Evolutionary conservation across 108 stramenopile species (phyloP).

Genomic region (Cyclostephanos tholiformis): DNA sequence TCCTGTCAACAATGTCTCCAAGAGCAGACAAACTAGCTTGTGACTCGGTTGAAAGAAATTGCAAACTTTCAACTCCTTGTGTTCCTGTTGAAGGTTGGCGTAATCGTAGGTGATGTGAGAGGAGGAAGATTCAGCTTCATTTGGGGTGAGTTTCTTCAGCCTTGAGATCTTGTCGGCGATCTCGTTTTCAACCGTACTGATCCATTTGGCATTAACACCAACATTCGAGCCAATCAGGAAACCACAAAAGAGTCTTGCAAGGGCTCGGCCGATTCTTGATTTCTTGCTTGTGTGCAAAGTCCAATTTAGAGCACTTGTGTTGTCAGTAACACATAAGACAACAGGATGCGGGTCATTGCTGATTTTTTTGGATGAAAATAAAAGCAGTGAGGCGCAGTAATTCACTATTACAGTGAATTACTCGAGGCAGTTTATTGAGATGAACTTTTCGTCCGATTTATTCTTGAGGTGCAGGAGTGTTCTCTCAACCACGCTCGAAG

Average conservation of each 20-base stretch:
- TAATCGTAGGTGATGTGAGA: constrained; percentile 4
- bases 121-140: background rate
- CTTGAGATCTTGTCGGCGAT: constrained; percentile 39
- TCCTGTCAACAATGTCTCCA: constrained; percentile 2
- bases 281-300: background rate
- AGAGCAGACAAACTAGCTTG: constrained; percentile 11
- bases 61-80: constrained; percentile 11
- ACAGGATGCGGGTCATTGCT: background rate
- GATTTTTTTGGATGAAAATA: background rate
- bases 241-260: constrained; percentile 12
- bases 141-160: constrained; percentile 2
- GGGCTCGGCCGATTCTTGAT: constrained; percentile 13
- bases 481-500: background rate
- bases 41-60: constrained; percentile 1
- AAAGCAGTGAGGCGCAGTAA: constrained; percentile 6
- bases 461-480: background rate
- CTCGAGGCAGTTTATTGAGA: constrained; percentile 15
- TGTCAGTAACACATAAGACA: constrained; percentile 5
- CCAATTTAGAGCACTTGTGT: constrained; percentile 22
- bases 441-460: background rate
- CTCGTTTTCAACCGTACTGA: background rate
- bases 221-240: constrained; percentile 14
- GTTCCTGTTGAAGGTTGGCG: constrained; percentile 14
- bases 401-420: constrained; percentile 20
- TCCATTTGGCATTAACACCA: constrained; percentile 22